These are phyloP conservation scores for Colletotrichum truncatum DNA, from an alignment of 2,329 filamentous ascomycete species.

Conservation along the genomic window DNA sequence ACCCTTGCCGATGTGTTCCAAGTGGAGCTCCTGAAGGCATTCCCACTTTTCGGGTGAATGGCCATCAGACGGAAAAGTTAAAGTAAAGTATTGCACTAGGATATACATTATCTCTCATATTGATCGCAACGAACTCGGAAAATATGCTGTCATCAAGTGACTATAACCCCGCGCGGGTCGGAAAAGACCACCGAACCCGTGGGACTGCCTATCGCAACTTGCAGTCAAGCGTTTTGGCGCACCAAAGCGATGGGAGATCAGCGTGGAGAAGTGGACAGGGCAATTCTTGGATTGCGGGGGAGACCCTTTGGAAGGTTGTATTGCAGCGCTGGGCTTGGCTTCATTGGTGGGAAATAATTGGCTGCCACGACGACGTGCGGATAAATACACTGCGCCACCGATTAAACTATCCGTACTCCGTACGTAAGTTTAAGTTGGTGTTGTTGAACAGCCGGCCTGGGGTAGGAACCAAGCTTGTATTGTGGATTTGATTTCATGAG, in stretches of 20 bases:
- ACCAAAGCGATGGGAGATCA: constrained; percentile 6
- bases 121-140: constrained; percentile 2
- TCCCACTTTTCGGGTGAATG: constrained; percentile 24
- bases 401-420: not conserved
- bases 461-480: no score
- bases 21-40: constrained; percentile 18
- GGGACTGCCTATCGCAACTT: not conserved
- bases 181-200: constrained; percentile 1
- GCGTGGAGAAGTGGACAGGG: constrained; percentile 18
- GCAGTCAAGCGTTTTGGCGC: constrained; percentile 12
- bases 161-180: not conserved
- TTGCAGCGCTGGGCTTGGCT: constrained; percentile 14
- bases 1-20: not conserved
- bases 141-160: not conserved
- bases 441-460: not conserved
- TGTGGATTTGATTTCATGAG: no score
- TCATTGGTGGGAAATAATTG: constrained; percentile 24
- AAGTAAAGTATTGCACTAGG: not conserved
- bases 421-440: not conserved
- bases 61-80: constrained; percentile 23
- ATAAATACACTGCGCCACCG: constrained; percentile 16
- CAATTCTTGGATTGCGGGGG: constrained; percentile 9
- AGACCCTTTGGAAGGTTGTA: constrained; percentile 12
- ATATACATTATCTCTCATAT: not conserved
- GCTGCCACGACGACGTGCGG: not conserved